Base-by-base conservation (phyloP, 495 filamentous ascomycete species). In the Lasiosphaeria ovina region DNA sequence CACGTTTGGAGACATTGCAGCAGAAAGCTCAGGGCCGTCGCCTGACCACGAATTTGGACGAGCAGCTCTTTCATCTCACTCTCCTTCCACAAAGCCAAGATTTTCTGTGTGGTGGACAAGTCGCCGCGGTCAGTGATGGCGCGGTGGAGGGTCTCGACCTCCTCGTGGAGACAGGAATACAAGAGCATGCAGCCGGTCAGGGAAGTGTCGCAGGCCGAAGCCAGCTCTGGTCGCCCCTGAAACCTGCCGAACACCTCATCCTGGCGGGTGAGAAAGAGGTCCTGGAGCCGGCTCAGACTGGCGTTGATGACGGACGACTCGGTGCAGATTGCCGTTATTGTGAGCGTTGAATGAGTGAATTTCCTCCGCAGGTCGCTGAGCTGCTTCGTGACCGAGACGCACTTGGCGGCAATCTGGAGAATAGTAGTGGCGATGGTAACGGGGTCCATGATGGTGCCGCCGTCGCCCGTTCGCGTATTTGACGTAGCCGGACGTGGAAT, bases 241-340 rank as follows among this genome's bases (percentile, higher is more conserved):
- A 51, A 51, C 5, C 49, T 32, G 9, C 49, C 32, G 16, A 51
- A 51, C 32, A 35, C 16, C 6, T 51, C 24, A 9, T 32, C 12
- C 32, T 32, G 32, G 7, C 32, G 24, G 32, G 17, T 35, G 49
- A 32, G 5, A 1, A 51, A 51, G 10, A 51, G 49, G 32, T 51
- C 24, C 6, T 51, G 49, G 4, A 51, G 49, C 3, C 9, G 17
- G 9, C 32, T 32, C 8, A 51, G 9, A 6, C 24, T 35, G 24
- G 49, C 49, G 12, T 51, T 51, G 49, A 51, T 35, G 9, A 51
- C 4, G 0, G 49, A 32, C 17, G 9, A 51, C 49, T 51, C 49
- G 49, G 49, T 32, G 49, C 49, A 51, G 17, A 51, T 51, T 14
- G 49, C 49, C 4, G 17, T 51, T 14, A 51, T 51, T n/a, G 49